Base-by-base conservation (phyloP, 1,284 basidiomycete genomes). In the Sparassis latifolia region DNA sequence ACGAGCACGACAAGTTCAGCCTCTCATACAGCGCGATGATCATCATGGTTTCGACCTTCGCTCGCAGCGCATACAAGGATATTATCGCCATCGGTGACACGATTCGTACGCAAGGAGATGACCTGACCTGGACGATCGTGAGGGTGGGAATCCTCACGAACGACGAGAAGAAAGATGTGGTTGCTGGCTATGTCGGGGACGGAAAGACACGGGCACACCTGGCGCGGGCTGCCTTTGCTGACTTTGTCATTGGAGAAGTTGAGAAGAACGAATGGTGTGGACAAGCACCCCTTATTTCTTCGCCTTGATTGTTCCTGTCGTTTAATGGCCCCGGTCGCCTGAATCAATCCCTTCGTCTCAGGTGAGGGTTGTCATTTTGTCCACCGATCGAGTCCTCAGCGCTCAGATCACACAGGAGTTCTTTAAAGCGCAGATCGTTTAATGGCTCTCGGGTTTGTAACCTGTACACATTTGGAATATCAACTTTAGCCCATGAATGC, bases 161-260 rank as follows among this genome's bases (percentile, higher is more conserved):
- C 53, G 66, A 70, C 6, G 61, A 72, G 29, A 68, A 64, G 12
- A 75, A 66, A 53, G 69, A 70, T 0, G 69, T 78, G 33, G 60
- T 78, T 2, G 78, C 75, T n/a, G 85, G 85, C 2, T 85, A 85
- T 59, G 65, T 84, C 3, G 85, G 85, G 4, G 84, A 87, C 55
- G 76, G 75, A 31, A 74, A 73, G 60, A 75, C 70, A 5, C 73
- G 71, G 33, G 70, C 66, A 5, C 69, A 57, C 29, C 58, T 83
- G 49, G 65, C 80, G 4, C 73, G 84, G 52, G 63, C 69, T 10
- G 83, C 74, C 0, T 86, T 80, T 55, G 82, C 79, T 4, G 67
- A 71, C 2, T 86, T 86, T 55, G 71, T 79, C 1, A 48, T 84
- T 35, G 67, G 71, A 29, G 83, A 86, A 63, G 65, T 86, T 39